Conservation (phyloP, 345 rosid genomes). For the sweet orange (Citrus sinensis) region DNA sequence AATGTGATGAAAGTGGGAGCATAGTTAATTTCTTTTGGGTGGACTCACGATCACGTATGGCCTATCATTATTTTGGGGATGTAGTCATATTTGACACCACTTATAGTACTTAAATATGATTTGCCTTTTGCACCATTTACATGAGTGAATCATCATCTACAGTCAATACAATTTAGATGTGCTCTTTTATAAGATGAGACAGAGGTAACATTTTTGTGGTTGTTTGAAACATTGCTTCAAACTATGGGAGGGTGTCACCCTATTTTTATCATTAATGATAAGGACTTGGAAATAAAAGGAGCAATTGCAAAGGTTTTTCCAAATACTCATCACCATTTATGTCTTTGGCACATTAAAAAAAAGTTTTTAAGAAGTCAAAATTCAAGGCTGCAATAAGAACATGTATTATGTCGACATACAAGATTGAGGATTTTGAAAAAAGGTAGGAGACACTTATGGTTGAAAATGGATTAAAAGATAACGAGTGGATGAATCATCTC, state of each 20-base stretch:
- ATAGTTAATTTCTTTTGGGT: neutral
- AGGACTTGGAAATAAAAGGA: neutral
- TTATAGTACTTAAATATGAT: neutral
- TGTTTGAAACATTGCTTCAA: neutral
- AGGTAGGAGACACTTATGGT: too few species aligned
- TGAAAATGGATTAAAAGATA: too few species aligned
- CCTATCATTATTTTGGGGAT: neutral
- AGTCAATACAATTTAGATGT: neutral
- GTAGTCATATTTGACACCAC: neutral
- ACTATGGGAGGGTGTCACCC: neutral
- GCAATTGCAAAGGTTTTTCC: neutral
- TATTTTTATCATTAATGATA: neutral
- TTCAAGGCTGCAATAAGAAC: too few species aligned
- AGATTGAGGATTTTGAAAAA: too few species aligned
- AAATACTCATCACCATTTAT: too few species aligned
- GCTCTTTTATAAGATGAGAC: neutral
- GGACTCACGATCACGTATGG: neutral
- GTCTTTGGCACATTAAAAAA: too few species aligned
- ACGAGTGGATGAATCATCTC: too few species aligned
- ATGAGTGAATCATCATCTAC: neutral
- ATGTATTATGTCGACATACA: too few species aligned
- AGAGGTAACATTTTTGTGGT: neutral
- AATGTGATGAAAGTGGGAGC: neutral
- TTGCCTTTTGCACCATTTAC: neutral
- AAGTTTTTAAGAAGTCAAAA: too few species aligned